Percentiles rank a stretch among this genome's conserved stretches.
These are phyloP conservation scores for Aspergillus homomorphus DNA, from an alignment of 495 filamentous ascomycete species.

Conservation along the genomic window DNA sequence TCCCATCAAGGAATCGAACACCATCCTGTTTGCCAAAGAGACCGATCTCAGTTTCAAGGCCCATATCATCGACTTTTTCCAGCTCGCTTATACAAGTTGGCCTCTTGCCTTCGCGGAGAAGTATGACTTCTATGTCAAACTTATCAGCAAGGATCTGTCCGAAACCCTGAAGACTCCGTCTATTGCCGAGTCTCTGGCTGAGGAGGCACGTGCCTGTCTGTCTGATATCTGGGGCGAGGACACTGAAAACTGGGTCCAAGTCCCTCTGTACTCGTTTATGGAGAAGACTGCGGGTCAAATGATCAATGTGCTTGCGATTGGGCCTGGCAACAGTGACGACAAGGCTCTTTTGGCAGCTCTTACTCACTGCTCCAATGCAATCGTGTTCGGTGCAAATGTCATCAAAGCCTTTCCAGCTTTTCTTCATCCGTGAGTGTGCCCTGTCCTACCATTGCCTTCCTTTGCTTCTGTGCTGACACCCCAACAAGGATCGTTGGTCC, in stretches of 20 bases:
- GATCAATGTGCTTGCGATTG: slow-evolving; percentile 16
- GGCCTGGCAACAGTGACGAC: slow-evolving; percentile 7
- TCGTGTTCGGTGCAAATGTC: slow-evolving; percentile 12
- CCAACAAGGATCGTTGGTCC: slow-evolving; percentile 8
- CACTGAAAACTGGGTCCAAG: slow-evolving; percentile 10
- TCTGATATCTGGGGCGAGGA: slow-evolving; percentile 14
- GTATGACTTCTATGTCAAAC: slow-evolving; percentile 16
- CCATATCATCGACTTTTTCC: slow-evolving; percentile 13
- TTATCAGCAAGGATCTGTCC: slow-evolving; percentile 15
- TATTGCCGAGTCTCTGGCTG: slow-evolving; percentile 9
- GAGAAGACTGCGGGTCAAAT: slow-evolving; percentile 11
- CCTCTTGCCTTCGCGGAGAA: slow-evolving; percentile 13
- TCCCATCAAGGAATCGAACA: slow-evolving; percentile 12
- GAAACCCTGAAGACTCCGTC: slow-evolving; percentile 10
- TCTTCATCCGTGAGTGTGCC: slow-evolving; percentile 1
- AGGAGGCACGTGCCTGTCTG: slow-evolving; percentile 13
- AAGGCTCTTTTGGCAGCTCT: slow-evolving; percentile 10
- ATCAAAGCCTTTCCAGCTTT: slow-evolving; percentile 16
- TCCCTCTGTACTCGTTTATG: slow-evolving; percentile 11
- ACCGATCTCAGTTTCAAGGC: slow-evolving; percentile 14
- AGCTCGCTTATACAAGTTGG: slow-evolving; percentile 16
- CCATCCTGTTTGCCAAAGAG: slow-evolving; percentile 12
- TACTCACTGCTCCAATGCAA: slow-evolving; percentile 14
- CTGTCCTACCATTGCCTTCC: neutral
- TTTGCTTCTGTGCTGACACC: neutral